A percentile compares a stretch with the other conserved stretches of the same genome.
phyloP scores from a whole-genome alignment of 225 moss, liverwort and hornwort genomes.

The Climacium dendroides region DNA sequence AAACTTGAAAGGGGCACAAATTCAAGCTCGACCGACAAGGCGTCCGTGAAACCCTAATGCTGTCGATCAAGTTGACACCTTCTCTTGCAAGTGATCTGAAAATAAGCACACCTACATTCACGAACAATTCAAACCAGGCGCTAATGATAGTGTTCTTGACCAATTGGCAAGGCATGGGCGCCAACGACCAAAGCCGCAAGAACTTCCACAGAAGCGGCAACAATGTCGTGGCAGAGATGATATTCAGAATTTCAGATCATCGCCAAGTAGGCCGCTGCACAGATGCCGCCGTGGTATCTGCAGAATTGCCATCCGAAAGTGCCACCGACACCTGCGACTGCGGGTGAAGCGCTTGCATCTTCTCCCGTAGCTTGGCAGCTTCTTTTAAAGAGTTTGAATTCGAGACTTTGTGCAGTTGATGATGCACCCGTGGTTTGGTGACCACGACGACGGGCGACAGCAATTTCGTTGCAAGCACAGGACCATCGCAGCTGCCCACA shows the following conservation, averaged over 20 bases:
- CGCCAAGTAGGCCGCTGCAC: slow-evolving; percentile 40
- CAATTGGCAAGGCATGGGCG: background rate
- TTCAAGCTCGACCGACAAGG: background rate
- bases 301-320: slow-evolving; percentile 27
- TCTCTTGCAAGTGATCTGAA: background rate
- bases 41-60: background rate
- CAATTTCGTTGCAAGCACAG: background rate
- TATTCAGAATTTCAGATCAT: background rate
- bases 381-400: slow-evolving; percentile 29
- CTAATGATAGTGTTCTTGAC: background rate
- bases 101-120: background rate
- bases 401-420: background rate
- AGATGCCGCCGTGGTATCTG: slow-evolving; percentile 36
- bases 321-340: slow-evolving; percentile 34
- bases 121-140: background rate
- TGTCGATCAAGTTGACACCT: background rate
- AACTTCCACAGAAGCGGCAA: background rate
- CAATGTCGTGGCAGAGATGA: background rate
- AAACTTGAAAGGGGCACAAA: background rate
- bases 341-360: background rate
- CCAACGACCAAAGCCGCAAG: background rate
- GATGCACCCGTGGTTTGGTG: background rate
- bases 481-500: slow-evolving; percentile 38
- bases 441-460: slow-evolving; percentile 9
- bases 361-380: background rate